These are phyloP conservation scores for Erodium maritimum DNA, from an alignment of 345 rosid genomes.

Conservation along the genomic window DNA sequence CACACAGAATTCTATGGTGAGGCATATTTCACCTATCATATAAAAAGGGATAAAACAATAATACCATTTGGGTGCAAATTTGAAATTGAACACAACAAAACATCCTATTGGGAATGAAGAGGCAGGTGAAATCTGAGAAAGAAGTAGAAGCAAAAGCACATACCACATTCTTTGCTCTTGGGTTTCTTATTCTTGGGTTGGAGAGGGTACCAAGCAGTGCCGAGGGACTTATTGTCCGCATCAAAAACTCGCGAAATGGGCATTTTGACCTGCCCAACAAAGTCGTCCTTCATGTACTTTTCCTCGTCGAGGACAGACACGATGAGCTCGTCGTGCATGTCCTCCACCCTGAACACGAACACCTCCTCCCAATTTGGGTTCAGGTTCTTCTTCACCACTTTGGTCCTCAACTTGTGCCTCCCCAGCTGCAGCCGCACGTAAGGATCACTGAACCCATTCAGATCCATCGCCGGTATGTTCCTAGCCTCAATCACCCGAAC, in stretches of 20 bases:
- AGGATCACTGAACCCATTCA: slow-evolving; percentile 81
- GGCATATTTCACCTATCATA: slow-evolving; percentile 66
- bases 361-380: slow-evolving; percentile 89
- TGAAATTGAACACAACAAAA: too few species aligned
- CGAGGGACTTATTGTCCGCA: slow-evolving; percentile 66
- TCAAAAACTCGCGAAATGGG: slow-evolving; percentile 62
- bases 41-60: neutral
- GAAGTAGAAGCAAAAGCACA: slow-evolving; percentile 6
- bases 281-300: slow-evolving; percentile 78
- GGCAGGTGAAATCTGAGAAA: neutral
- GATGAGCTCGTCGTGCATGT: slow-evolving; percentile 72
- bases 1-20: slow-evolving; percentile 50
- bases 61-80: too few species aligned
- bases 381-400: slow-evolving; percentile 76
- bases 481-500: slow-evolving; percentile 74
- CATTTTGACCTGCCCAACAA: slow-evolving; percentile 58
- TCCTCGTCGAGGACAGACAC: slow-evolving; percentile 79
- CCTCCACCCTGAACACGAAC: slow-evolving; percentile 78
- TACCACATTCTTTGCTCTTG: slow-evolving; percentile 75
- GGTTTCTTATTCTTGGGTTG: slow-evolving; percentile 70
- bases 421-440: slow-evolving; percentile 79
- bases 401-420: slow-evolving; percentile 56
- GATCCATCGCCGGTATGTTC: slow-evolving; percentile 79
- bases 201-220: slow-evolving; percentile 63
- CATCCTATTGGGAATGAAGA: too few species aligned